phyloP scores from a whole-genome alignment of 1,284 basidiomycete genomes.

The Exobasidium rhododendri region DNA sequence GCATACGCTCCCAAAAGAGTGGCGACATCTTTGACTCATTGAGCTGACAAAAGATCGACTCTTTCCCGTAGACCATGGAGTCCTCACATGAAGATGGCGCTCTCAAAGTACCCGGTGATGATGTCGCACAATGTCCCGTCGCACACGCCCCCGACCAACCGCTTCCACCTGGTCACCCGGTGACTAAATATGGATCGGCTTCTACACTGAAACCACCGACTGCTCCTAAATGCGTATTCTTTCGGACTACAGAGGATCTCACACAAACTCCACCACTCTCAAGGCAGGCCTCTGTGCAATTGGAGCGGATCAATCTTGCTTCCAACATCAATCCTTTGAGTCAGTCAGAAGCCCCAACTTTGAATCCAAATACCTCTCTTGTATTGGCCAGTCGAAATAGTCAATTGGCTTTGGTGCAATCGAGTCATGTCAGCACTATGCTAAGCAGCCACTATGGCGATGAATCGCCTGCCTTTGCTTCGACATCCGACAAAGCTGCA shows the following conservation, averaged over 20 bases:
- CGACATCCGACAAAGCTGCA: background rate
- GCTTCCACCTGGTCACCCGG: constrained; percentile 52
- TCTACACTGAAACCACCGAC: constrained; percentile 46
- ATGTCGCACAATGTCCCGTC: constrained; percentile 46
- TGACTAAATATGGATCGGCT: constrained; percentile 30
- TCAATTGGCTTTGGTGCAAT: constrained; percentile 46
- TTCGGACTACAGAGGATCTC: constrained; percentile 44
- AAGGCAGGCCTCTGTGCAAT: constrained; percentile 23
- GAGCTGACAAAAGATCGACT: too few species aligned
- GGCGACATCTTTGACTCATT: too few species aligned
- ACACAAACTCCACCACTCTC: constrained; percentile 41
- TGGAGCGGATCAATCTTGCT: constrained; percentile 24
- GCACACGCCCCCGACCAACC: constrained; percentile 49
- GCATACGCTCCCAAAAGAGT: too few species aligned
- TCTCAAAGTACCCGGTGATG: too few species aligned
- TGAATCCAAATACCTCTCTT: constrained; percentile 36
- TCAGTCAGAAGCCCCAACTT: constrained; percentile 16
- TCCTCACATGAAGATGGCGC: too few species aligned
- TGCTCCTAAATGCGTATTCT: constrained; percentile 49
- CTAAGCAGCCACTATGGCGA: constrained; percentile 42
- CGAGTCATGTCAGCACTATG: constrained; percentile 44
- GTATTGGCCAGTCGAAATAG: constrained; percentile 47
- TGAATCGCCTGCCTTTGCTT: constrained; percentile 36
- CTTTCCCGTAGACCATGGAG: too few species aligned
- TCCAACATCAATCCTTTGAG: constrained; percentile 48